phyloP scores from a whole-genome alignment of 257 asterid genomes.

The Orobanche coerulescens region DNA sequence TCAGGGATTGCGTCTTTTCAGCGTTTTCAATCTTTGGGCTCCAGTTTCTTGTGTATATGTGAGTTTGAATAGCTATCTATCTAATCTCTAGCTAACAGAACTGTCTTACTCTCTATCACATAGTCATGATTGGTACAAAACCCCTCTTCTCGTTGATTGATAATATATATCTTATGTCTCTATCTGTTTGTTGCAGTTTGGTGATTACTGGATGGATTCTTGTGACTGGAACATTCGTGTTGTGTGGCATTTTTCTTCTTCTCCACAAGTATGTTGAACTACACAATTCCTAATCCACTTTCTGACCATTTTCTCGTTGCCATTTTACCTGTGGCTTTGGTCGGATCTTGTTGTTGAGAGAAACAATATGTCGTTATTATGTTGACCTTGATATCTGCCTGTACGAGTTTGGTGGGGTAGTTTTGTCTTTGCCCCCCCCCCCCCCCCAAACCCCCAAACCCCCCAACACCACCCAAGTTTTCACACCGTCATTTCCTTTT shows the following conservation, averaged over 20 bases:
- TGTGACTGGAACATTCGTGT: slow-evolving; percentile 69
- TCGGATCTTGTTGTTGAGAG: background rate
- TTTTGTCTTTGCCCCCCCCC: too few relatives aligned
- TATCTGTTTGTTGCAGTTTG: slow-evolving; percentile 53
- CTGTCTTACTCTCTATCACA: background rate
- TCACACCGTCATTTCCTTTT: background rate
- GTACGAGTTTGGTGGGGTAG: too few relatives aligned
- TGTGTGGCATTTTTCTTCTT: slow-evolving; percentile 80
- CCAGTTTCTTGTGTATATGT: slow-evolving; percentile 76
- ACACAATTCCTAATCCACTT: background rate
- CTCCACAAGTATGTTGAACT: slow-evolving; percentile 64
- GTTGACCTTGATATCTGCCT: too few relatives aligned
- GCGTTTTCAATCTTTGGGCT: slow-evolving; percentile 79
- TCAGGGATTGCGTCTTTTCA: slow-evolving; percentile 28
- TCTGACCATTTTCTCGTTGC: background rate
- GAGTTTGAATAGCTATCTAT: slow-evolving; percentile 33
- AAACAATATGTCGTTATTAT: background rate
- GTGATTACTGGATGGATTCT: slow-evolving; percentile 84
- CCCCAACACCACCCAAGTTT: background rate
- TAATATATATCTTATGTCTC: background rate
- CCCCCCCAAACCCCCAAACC: too few relatives aligned
- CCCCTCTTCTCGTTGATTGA: too few relatives aligned
- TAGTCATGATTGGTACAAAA: background rate
- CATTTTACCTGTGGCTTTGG: background rate
- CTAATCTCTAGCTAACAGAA: slow-evolving; percentile 13